phyloP scores from a whole-genome alignment of 768 basidiomycete genomes.

The Mrakia blollopis region DNA sequence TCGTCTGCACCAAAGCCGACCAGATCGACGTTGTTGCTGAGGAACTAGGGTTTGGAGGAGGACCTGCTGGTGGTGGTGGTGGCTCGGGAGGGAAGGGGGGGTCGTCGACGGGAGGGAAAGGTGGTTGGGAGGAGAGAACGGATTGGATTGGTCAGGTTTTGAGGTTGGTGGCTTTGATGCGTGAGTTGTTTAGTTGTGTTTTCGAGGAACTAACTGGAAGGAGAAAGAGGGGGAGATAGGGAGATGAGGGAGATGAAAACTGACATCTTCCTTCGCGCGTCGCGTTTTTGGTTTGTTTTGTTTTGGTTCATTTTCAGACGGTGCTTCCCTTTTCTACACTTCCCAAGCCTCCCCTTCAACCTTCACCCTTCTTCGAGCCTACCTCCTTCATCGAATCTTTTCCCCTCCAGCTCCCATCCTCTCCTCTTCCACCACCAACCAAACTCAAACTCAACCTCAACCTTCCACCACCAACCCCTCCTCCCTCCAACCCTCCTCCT shows the following conservation, averaged over 20 bases:
- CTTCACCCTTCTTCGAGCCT: slow-evolving; percentile 69
- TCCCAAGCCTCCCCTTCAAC: slow-evolving; percentile 68
- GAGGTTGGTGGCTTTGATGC: slow-evolving; percentile 84
- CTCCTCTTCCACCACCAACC: not conserved
- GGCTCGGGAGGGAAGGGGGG: slow-evolving; percentile 37
- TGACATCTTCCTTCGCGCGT: not conserved
- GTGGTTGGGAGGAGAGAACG: slow-evolving; percentile 74
- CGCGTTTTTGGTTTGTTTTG: not conserved
- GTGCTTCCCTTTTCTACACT: slow-evolving; percentile 86
- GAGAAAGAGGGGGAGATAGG: not conserved
- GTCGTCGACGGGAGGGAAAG: slow-evolving; percentile 33
- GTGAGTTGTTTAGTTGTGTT: slow-evolving; percentile 52
- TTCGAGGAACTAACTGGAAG: not conserved
- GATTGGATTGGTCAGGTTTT: slow-evolving; percentile 95
- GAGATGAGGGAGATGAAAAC: not conserved
- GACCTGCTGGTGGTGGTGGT: slow-evolving; percentile 40
- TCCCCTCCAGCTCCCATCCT: slow-evolving; percentile 51
- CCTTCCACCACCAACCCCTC: slow-evolving; percentile 53
- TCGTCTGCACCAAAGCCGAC: slow-evolving; percentile 90
- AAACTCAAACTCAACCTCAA: not conserved
- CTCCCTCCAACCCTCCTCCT: slow-evolving; percentile 15
- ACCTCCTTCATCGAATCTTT: slow-evolving; percentile 76
- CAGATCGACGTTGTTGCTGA: slow-evolving; percentile 74
- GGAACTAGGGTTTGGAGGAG: slow-evolving; percentile 73
- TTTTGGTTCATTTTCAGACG: slow-evolving; percentile 54